Evolutionary conservation across 169 alveolate species (phyloP), one percentile per base, ranked within the genome.

Genomic region (Cryptosporidium viatorum): DNA sequence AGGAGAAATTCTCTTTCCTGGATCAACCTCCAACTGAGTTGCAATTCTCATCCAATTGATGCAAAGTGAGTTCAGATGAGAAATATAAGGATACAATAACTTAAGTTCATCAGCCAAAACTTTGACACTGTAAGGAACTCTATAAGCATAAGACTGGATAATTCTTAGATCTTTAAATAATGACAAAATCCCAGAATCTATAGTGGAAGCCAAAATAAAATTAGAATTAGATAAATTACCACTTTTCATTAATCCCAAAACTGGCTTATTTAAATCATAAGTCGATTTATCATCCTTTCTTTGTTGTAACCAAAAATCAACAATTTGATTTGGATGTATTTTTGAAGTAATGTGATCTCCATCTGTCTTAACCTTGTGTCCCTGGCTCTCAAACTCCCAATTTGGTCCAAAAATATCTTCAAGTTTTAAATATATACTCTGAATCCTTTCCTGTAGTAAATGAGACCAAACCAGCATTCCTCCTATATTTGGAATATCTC

Each of bases 381-480:
- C 89, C 45, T 80, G 89, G n/a, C 69, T 65, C 50, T 80, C 89
- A 39, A 80, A 80, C 33, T 80, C 89, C 89, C 89, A 80, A 23
- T 80, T 80, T 26, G 89, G 75, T 0, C 89, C 89, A 39, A 80
- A 80, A 33, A 80, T 80, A 16, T 65, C 75, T 23, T 80, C 89
- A 23, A 80, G 52, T 99, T 68, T 97, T 98, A 58, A 94, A 93
- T 87, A 96, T 97, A 69, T 96, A 95, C 71, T 96, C 98, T 99
- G 99, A 96, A 51, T 96, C 95, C 69, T 96, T 94, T 21, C 99
- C 99, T 50, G 97, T 92, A 10, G 97, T 97, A 86, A 18, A 29
- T 80, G 89, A 14, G 89, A 96, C 99, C 99, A 98, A 2, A 97
- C 96, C 26, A 97, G 95, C 85, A 95, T 93, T 33, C 99, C 99